Conservation (phyloP, 805 yeast genomes). For the Cyberlindnera meyerae region DNA sequence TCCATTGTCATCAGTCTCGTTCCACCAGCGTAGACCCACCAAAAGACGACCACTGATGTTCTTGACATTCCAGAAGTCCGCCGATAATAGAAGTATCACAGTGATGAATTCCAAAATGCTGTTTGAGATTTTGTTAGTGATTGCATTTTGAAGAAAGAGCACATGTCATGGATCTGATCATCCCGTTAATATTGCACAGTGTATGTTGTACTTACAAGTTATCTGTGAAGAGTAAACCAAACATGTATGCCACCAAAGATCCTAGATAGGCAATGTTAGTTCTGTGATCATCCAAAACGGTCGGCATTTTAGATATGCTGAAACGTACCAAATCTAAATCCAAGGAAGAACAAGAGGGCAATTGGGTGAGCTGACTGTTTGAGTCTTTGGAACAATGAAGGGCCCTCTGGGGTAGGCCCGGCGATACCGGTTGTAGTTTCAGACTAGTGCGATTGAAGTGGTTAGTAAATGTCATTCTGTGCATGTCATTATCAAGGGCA, state of each 20-base stretch:
- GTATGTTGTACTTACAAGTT: constrained; percentile 35
- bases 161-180: background rate
- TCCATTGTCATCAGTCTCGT: constrained; percentile 59
- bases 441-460: constrained; percentile 23
- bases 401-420: constrained; percentile 10
- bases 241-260: constrained; percentile 61
- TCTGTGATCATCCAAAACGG: no score
- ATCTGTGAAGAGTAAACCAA: constrained; percentile 65
- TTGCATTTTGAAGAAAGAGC: background rate
- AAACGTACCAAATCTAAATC: constrained; percentile 46
- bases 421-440: constrained; percentile 8
- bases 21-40: constrained; percentile 97
- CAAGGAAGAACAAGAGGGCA: constrained; percentile 62
- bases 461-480: no score
- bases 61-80: constrained; percentile 92
- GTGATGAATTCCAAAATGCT: constrained; percentile 72
- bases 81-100: constrained; percentile 70
- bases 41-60: constrained; percentile 85
- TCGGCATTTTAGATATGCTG: no score
- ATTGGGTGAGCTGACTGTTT: constrained; percentile 77
- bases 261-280: no score
- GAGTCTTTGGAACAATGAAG: constrained; percentile 30
- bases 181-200: background rate
- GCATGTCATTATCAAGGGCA: no score
- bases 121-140: constrained; percentile 7